Conservation (phyloP, 345 rosid species). For the Camelina laxa region DNA sequence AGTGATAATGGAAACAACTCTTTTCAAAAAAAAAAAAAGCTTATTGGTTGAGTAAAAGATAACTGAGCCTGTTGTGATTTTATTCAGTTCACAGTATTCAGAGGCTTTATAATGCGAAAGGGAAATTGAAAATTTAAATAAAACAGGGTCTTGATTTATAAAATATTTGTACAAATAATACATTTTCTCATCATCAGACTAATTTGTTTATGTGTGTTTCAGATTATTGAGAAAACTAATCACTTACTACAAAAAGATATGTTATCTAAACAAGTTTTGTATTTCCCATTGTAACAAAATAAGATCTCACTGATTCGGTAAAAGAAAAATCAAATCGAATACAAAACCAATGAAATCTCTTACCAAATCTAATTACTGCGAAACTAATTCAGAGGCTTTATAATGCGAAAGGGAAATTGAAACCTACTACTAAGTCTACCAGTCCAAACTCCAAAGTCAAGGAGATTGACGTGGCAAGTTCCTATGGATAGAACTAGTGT, state of each 20-base stretch:
- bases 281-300: not conserved
- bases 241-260: conserved; percentile 12
- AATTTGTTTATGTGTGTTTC: not conserved
- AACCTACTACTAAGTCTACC: no score
- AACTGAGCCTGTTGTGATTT: conserved; percentile 25
- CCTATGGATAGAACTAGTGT: not conserved
- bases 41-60: conserved; percentile 16
- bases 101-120: conserved; percentile 2
- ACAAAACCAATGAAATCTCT: not conserved
- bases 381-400: no score
- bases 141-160: no score
- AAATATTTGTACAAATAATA: not conserved
- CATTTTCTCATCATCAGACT: conserved; percentile 2
- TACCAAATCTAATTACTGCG: not conserved
- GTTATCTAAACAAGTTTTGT: not conserved
- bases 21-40: not conserved
- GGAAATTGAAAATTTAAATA: not conserved
- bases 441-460: not conserved
- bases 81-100: not conserved
- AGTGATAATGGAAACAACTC: conserved; percentile 21
- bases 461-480: not conserved
- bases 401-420: no score
- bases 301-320: no score
- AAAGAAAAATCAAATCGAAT: not conserved
- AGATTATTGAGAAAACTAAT: not conserved